Conservation (phyloP, 2,329 filamentous ascomycete species). For the Biscogniauxia mediterranea region DNA sequence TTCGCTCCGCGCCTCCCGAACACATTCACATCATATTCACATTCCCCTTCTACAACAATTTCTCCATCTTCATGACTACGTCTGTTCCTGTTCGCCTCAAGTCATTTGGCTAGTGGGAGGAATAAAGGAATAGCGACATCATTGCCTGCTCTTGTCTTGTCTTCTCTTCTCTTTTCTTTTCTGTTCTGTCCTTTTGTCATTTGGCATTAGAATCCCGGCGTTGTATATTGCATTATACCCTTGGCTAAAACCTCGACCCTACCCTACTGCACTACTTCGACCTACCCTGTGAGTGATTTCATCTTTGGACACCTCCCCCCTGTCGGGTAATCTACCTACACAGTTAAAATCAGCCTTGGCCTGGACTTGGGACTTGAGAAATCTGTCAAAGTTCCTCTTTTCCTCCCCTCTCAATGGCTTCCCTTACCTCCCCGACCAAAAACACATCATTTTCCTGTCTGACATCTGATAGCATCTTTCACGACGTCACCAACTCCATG, state of each 20-base stretch:
- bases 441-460: slow-evolving; percentile 5
- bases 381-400: slow-evolving; percentile 8
- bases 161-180: slow-evolving; percentile 11
- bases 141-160: not conserved
- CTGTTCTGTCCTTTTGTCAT: slow-evolving; percentile 11
- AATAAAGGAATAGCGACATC: not conserved
- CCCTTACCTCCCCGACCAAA: slow-evolving; percentile 12
- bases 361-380: not conserved
- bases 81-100: not conserved
- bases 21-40: not conserved
- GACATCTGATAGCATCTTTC: slow-evolving; percentile 14
- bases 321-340: slow-evolving; percentile 9
- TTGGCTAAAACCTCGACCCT: slow-evolving; percentile 5
- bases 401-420: slow-evolving; percentile 5
- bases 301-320: slow-evolving; percentile 9
- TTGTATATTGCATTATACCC: slow-evolving; percentile 10
- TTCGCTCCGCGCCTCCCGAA: slow-evolving; percentile 6
- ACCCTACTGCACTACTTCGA: not conserved
- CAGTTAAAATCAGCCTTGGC: not conserved
- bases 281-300: slow-evolving; percentile 4
- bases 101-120: not conserved
- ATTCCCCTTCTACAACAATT: slow-evolving; percentile 5
- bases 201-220: slow-evolving; percentile 15
- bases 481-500: slow-evolving; percentile 36
- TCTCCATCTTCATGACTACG: not conserved